phyloP scores from a whole-genome alignment of 768 basidiomycete genomes.

The Cystofilobasidium macerans region DNA sequence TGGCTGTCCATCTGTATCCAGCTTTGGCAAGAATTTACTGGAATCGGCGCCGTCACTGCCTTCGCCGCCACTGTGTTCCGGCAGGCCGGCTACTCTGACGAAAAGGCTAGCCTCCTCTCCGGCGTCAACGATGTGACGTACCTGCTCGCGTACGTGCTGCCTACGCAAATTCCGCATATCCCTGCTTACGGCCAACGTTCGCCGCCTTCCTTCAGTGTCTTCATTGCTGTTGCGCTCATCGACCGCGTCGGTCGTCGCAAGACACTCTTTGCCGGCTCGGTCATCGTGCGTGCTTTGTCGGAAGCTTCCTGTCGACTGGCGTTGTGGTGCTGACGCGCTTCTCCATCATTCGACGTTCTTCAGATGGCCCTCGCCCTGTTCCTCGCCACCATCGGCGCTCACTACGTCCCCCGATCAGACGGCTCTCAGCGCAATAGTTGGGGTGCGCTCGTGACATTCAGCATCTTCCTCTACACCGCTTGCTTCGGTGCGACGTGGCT shows the following conservation, averaged over 20 bases:
- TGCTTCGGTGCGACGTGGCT: conserved; percentile 30
- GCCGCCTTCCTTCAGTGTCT: conserved; percentile 5
- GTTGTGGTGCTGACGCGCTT: not conserved
- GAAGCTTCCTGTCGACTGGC: no score
- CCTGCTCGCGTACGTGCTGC: no score
- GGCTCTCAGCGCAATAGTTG: not conserved
- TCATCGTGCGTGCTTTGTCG: conserved; percentile 10
- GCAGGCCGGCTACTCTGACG: conserved; percentile 26
- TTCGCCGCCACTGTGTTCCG: conserved; percentile 28
- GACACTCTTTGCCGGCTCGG: conserved; percentile 24
- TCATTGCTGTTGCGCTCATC: conserved; percentile 29
- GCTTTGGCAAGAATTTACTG: conserved; percentile 29
- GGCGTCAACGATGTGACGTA: conserved; percentile 31
- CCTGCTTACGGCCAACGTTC: no score
- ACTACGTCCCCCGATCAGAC: not conserved
- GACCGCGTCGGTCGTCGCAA: conserved; percentile 29
- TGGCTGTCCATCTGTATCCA: conserved; percentile 30
- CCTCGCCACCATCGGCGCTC: conserved; percentile 17
- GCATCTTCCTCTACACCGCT: conserved; percentile 27
- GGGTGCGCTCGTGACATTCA: conserved; percentile 26
- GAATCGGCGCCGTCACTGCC: conserved; percentile 26
- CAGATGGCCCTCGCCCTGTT: conserved; percentile 24
- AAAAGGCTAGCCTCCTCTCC: conserved; percentile 28
- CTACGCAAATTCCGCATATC: no score
- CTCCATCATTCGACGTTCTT: conserved; percentile 2